Evolutionary conservation across 345 rosid species (phyloP).

Genomic region (Eucalyptus regnans): DNA sequence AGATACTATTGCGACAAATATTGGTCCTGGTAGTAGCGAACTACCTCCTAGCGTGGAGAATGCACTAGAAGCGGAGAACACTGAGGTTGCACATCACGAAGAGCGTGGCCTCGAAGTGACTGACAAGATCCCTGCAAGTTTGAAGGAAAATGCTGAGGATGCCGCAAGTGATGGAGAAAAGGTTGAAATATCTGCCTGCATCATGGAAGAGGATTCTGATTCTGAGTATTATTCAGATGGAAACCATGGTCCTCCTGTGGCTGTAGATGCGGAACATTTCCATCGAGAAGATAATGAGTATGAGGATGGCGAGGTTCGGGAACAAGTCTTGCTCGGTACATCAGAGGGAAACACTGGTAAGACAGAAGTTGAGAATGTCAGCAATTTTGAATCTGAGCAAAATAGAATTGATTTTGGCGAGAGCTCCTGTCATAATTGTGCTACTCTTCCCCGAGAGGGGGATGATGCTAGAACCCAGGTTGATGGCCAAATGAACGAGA

Average conservation of each 20-base stretch:
- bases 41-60: neutral
- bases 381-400: constrained; percentile 8
- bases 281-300: constrained; percentile 22
- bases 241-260: constrained; percentile 12
- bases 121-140: constrained; percentile 5
- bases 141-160: constrained; percentile 24
- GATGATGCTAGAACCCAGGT: constrained; percentile 6
- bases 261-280: constrained; percentile 23
- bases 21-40: constrained; percentile 7
- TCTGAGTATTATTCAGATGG: constrained; percentile 43
- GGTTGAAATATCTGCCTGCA: constrained; percentile 35
- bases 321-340: constrained; percentile 6
- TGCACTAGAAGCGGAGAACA: constrained; percentile 4
- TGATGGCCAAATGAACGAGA: constrained; percentile 11
- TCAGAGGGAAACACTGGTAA: constrained; percentile 9
- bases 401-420: constrained; percentile 3
- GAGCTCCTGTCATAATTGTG: constrained; percentile 1
- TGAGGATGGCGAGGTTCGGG: constrained; percentile 63
- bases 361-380: neutral
- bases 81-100: constrained; percentile 1
- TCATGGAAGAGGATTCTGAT: constrained; percentile 19
- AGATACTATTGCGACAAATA: neutral
- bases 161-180: constrained; percentile 44
- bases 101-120: constrained; percentile 3
- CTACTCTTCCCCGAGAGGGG: constrained; percentile 13